phyloP scores from a whole-genome alignment of 2,329 filamentous ascomycete genomes.

The Ophiocordyceps robertsii region DNA sequence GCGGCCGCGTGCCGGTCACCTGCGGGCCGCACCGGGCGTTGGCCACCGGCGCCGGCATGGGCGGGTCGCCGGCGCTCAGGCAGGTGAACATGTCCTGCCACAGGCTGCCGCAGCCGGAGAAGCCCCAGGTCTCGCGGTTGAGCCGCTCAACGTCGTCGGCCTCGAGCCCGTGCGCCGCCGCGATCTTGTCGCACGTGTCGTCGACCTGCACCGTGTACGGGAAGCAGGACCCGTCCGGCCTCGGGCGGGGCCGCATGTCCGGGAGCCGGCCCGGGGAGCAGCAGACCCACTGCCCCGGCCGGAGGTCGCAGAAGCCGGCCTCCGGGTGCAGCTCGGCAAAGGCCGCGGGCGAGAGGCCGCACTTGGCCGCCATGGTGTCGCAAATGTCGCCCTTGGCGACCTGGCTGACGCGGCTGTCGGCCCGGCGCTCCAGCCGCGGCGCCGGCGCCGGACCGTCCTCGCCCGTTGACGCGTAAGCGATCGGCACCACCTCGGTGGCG shows the following conservation, averaged over 20 bases:
- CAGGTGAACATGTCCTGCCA: slow-evolving; percentile 7
- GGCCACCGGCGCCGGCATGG: slow-evolving; percentile 8
- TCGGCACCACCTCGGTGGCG: too few species aligned
- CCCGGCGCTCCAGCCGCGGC: too few species aligned
- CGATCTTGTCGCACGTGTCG: slow-evolving; percentile 20
- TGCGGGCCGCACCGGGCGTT: background rate
- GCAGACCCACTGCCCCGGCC: slow-evolving; percentile 13
- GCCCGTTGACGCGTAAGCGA: too few species aligned
- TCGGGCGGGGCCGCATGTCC: slow-evolving; percentile 17
- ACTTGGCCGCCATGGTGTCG: too few species aligned
- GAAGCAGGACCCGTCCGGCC: slow-evolving; percentile 18
- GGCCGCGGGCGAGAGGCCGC: too few species aligned
- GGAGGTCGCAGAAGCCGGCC: too few species aligned
- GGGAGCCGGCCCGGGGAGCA: slow-evolving; percentile 21
- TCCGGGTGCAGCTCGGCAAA: too few species aligned
- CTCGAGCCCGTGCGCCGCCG: slow-evolving; percentile 7
- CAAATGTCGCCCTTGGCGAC: too few species aligned
- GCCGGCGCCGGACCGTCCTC: too few species aligned
- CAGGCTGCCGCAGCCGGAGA: slow-evolving; percentile 8
- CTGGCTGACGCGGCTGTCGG: too few species aligned
- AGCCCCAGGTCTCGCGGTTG: slow-evolving; percentile 16
- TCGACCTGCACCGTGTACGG: slow-evolving; percentile 14
- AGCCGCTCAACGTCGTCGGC: slow-evolving; percentile 6
- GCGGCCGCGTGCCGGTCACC: too few species aligned
- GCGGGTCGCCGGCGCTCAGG: slow-evolving; percentile 8